phyloP scores from a whole-genome alignment of 2,329 filamentous ascomycete genomes.

The Exophiala spinifera region DNA sequence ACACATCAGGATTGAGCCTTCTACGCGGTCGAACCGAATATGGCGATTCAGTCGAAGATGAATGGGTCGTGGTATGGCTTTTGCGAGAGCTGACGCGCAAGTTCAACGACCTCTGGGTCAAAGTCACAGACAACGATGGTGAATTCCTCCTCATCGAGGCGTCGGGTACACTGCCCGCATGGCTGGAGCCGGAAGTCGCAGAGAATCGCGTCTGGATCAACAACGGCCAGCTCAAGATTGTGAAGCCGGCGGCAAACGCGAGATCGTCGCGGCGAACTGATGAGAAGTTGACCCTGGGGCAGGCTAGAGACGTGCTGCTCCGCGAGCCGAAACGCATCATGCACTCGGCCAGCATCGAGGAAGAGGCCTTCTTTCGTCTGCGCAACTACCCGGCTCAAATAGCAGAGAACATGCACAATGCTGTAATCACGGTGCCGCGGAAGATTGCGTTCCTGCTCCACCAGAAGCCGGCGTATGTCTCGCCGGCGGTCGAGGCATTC shows the following conservation, averaged over 20 bases:
- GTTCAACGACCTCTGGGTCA: conserved; percentile 74
- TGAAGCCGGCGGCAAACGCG: conserved; percentile 56
- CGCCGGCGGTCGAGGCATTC: conserved; percentile 83
- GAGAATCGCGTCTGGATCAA: conserved; percentile 88
- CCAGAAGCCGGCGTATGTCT: conserved; percentile 69
- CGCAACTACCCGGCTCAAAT: conserved; percentile 80
- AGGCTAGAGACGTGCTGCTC: conserved; percentile 63
- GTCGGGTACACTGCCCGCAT: conserved; percentile 78
- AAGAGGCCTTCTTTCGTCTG: conserved; percentile 86
- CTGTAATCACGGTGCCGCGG: conserved; percentile 71
- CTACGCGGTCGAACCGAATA: conserved; percentile 79
- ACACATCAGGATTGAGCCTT: conserved; percentile 48
- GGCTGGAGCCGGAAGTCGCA: conserved; percentile 89
- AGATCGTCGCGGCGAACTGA: conserved; percentile 37
- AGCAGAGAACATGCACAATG: conserved; percentile 69
- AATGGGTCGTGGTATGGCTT: conserved; percentile 93
- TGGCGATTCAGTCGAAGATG: conserved; percentile 92
- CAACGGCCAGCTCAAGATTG: conserved; percentile 68
- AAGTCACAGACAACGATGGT: conserved; percentile 82
- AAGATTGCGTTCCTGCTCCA: conserved; percentile 79
- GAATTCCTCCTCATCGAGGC: conserved; percentile 95
- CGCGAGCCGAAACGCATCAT: conserved; percentile 58
- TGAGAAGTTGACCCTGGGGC: conserved; percentile 56
- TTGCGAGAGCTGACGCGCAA: conserved; percentile 74
- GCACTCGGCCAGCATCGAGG: conserved; percentile 71